phyloP scores from a whole-genome alignment of 2,329 filamentous ascomycete species.

The Penicillium frequentans region DNA sequence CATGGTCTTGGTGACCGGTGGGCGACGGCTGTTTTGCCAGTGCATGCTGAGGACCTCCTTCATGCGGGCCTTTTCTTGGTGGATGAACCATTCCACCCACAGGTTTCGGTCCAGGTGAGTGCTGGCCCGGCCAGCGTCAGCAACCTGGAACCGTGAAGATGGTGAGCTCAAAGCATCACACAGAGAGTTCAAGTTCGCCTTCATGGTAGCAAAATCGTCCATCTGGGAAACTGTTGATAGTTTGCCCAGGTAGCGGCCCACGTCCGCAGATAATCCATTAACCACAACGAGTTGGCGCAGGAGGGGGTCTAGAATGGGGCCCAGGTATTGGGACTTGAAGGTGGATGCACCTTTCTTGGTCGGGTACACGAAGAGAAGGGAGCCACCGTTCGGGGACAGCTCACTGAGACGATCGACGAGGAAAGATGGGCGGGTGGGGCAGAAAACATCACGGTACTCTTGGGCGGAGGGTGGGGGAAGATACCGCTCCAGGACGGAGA shows the following conservation, averaged over 20 bases:
- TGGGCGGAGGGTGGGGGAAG: constrained; percentile 61
- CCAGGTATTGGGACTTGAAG: constrained; percentile 61
- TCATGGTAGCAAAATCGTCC: constrained; percentile 55
- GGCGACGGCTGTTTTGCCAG: constrained; percentile 41
- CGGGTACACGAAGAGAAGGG: constrained; percentile 63
- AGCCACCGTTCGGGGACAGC: constrained; percentile 57
- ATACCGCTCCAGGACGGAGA: constrained; percentile 64
- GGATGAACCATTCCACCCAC: constrained; percentile 66
- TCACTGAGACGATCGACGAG: constrained; percentile 62
- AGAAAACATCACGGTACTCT: constrained; percentile 62
- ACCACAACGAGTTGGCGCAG: constrained; percentile 60
- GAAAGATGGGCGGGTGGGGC: constrained; percentile 54
- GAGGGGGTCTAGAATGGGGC: constrained; percentile 61
- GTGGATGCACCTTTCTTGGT: constrained; percentile 57
- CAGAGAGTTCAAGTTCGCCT: constrained; percentile 39
- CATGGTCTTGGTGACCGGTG: constrained; percentile 30
- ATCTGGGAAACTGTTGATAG: constrained; percentile 56
- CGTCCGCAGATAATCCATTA: constrained; percentile 58
- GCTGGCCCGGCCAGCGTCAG: constrained; percentile 53
- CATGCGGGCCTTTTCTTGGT: constrained; percentile 62
- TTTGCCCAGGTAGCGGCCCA: constrained; percentile 55
- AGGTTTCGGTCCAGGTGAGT: constrained; percentile 52
- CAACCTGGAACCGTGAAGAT: constrained; percentile 44
- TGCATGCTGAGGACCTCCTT: constrained; percentile 49
- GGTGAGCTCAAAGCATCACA: constrained; percentile 41